Base-by-base conservation (phyloP, 495 filamentous ascomycete species). In the Lasiosphaeriaceae sp. region DNA sequence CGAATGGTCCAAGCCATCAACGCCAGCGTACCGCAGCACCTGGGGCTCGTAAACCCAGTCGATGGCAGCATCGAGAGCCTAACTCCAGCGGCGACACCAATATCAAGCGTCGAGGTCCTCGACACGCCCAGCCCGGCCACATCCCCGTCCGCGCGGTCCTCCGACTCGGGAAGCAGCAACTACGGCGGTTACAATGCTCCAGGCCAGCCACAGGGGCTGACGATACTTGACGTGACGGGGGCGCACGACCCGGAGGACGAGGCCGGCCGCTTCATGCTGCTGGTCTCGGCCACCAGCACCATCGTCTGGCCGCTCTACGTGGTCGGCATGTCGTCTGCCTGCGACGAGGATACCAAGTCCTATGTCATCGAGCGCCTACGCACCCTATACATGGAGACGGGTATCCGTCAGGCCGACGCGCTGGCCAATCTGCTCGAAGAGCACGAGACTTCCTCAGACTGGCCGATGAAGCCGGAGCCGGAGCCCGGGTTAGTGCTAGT, bases 21-120 rank as follows among this genome's bases (percentile, higher is more conserved):
- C 24, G 75, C 73, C 37, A 80, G 69, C 48, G 68, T 82, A 1
- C 79, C 81, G 6, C 76, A 79, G 49, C 63, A 74, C 45, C 66
- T 71, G 17, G 74, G 73, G 21, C 60, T 72, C 21, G 56, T 74
- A 37, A 67, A 67, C 55, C 52, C 66, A 11, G 44, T 46, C 43
- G 63, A 63, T 55, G 61, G 59, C 50, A 60, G 23, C 60, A 58
- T 65, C 37, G 63, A 60, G 47, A 48, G 22, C 23, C 50, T 47
- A 11, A 52, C 55, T 37, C 47, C 55, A 17, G 46, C 44, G 20
- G 34, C 62, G 1, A 51, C 69, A 6, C 60, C 67, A 5, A 70
- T 70, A 48, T 56, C 66, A 8, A 71, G 64, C 34, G 68, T 72
- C 47, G 66, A 72, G 43, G 68, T 71, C 12, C 53, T 29, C 46